phyloP scores from a whole-genome alignment of 345 rosid species.

The Citrus maxima region DNA sequence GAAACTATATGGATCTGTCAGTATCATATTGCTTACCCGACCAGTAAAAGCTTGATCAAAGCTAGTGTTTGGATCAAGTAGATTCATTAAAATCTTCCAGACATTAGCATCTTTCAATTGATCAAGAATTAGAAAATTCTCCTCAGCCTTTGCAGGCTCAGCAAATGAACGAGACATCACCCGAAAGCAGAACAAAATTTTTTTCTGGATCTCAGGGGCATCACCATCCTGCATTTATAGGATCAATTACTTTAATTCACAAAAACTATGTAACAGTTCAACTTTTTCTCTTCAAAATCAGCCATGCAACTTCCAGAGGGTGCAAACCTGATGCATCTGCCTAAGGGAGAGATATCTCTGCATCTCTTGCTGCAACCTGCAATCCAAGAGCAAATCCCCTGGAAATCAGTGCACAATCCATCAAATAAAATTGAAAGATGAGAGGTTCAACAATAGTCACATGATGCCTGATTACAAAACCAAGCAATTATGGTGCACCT shows the following conservation, averaged over 20 bases:
- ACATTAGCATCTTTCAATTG: slow-evolving; percentile 89
- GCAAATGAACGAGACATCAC: slow-evolving; percentile 88
- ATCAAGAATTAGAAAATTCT: slow-evolving; percentile 84
- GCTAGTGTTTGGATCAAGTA: slow-evolving; percentile 75
- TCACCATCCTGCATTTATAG: slow-evolving; percentile 64
- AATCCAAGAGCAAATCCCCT: slow-evolving; percentile 40
- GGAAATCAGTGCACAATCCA: slow-evolving; percentile 33
- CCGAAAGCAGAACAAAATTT: slow-evolving; percentile 66
- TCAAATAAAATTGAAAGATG: slow-evolving; percentile 26
- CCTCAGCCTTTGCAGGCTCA: slow-evolving; percentile 82
- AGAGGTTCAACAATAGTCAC: slow-evolving; percentile 13
- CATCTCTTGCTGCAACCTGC: slow-evolving; percentile 98
- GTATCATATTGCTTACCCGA: slow-evolving; percentile 56
- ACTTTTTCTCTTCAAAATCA: slow-evolving; percentile 1
- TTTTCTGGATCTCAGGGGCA: slow-evolving; percentile 82
- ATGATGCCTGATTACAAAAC: slow-evolving; percentile 16
- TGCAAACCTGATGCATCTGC: slow-evolving; percentile 79
- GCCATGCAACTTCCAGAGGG: slow-evolving; percentile 13
- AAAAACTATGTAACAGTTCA: slow-evolving; percentile 2
- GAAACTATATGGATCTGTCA: neutral
- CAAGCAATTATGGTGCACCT: slow-evolving; percentile 46
- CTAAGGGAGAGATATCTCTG: slow-evolving; percentile 76
- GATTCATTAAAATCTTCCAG: slow-evolving; percentile 74
- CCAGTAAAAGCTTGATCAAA: slow-evolving; percentile 48
- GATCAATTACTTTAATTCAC: slow-evolving; percentile 14